phyloP scores from a whole-genome alignment of 1,284 basidiomycete species.

The Schizophyllum commune region DNA sequence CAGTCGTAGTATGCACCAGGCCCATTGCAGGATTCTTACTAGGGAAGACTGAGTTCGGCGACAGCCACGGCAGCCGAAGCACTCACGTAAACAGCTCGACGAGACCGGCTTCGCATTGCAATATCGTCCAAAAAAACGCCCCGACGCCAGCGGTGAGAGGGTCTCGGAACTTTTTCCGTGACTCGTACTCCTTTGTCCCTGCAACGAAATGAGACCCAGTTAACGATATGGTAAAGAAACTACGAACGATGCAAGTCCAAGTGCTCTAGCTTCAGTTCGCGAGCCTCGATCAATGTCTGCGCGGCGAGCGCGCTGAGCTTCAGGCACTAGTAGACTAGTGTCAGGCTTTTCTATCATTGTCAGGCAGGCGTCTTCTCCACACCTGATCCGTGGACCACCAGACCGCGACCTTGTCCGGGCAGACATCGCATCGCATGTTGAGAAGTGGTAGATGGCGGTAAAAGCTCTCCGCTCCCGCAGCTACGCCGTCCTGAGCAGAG shows the following conservation, averaged over 20 bases:
- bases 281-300: conserved; percentile 38
- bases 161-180: conserved; percentile 30
- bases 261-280: conserved; percentile 32
- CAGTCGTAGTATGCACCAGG: conserved; percentile 36
- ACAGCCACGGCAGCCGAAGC: background rate
- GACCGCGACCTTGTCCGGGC: conserved; percentile 38
- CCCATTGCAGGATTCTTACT: conserved; percentile 31
- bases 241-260: conserved; percentile 42
- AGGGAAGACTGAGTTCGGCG: background rate
- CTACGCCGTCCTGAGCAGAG: conserved; percentile 35
- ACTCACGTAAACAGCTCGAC: conserved; percentile 39
- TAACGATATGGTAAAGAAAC: background rate
- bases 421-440: conserved; percentile 58
- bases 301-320: conserved; percentile 49
- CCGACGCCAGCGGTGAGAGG: conserved; percentile 38
- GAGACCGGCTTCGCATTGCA: conserved; percentile 36
- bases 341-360: background rate
- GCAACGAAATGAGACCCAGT: background rate
- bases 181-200: conserved; percentile 50
- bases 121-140: conserved; percentile 43
- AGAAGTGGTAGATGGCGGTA: conserved; percentile 54
- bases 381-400: conserved; percentile 54
- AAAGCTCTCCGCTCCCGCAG: conserved; percentile 45
- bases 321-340: conserved; percentile 27
- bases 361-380: conserved; percentile 5